Evolutionary conservation across 257 asterid genomes (phyloP).

Genomic region (Nicotiana knightiana): DNA sequence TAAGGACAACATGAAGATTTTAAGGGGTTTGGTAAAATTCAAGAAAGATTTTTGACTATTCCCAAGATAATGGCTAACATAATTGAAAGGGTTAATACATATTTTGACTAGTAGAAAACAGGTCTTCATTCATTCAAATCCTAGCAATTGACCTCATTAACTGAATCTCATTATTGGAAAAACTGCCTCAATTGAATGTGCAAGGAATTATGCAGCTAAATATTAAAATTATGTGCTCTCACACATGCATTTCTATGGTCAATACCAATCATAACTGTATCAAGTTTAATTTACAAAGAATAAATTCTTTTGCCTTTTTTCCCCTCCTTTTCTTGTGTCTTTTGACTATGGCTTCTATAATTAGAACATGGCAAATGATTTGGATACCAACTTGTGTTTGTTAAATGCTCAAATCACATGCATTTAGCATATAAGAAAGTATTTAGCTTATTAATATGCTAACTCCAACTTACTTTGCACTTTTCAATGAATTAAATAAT

Average conservation of each 20-base stretch:
- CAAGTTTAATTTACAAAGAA: background rate
- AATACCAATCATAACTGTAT: conserved; percentile 12
- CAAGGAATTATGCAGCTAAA: conserved; percentile 17
- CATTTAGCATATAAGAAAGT: background rate
- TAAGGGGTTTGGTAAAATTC: conserved; percentile 21
- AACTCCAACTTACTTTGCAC: background rate
- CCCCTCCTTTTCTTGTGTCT: background rate
- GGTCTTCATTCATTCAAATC: conserved; percentile 39
- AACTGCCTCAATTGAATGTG: conserved; percentile 25
- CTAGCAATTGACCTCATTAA: conserved; percentile 33
- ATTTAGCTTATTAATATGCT: background rate
- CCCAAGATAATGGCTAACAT: conserved; percentile 10
- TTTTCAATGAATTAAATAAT: background rate
- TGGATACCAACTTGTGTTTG: conserved; percentile 4
- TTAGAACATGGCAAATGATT: conserved; percentile 4
- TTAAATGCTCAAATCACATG: background rate
- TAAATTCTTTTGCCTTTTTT: background rate
- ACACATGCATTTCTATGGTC: conserved; percentile 12
- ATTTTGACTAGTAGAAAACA: background rate
- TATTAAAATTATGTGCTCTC: background rate
- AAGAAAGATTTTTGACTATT: conserved; percentile 25
- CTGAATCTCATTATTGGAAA: conserved; percentile 36
- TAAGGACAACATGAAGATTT: background rate
- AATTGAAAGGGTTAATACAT: conserved; percentile 3
- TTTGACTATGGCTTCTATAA: conserved; percentile 9